Evolutionary conservation across 208 protist genomes (phyloP).

Genomic region (Tetramitus jugosus): DNA sequence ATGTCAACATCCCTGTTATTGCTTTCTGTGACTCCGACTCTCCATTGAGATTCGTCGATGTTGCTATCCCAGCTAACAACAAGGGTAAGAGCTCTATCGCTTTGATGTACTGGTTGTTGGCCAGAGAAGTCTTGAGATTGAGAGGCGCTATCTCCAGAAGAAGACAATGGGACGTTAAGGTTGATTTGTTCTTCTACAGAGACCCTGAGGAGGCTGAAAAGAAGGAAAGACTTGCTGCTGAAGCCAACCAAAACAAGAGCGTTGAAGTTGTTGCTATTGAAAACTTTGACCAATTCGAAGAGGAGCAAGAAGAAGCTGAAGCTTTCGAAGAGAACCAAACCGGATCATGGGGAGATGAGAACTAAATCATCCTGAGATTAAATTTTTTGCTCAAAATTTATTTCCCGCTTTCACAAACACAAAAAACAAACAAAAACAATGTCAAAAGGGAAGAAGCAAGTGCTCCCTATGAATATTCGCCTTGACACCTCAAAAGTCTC

Average conservation of each 20-base stretch:
- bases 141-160: constrained; percentile 77
- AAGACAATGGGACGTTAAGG: constrained; percentile 93
- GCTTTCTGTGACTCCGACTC: constrained; percentile 97
- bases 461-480: too few relatives aligned
- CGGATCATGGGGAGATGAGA: too few relatives aligned
- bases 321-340: too few relatives aligned
- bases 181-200: constrained; percentile 98
- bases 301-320: too few relatives aligned
- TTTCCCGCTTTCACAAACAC: too few relatives aligned
- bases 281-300: too few relatives aligned
- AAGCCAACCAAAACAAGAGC: neutral
- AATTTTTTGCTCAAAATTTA: too few relatives aligned
- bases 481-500: too few relatives aligned
- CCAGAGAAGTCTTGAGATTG: constrained; percentile 93
- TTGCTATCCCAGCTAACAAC: constrained; percentile 98
- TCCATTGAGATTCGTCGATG: constrained; percentile 89
- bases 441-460: too few relatives aligned
- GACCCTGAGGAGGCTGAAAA: neutral
- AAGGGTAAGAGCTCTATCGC: constrained; percentile 80
- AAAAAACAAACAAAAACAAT: too few relatives aligned
- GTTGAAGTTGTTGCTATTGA: too few relatives aligned
- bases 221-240: neutral
- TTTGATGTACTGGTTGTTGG: constrained; percentile 97
- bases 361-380: too few relatives aligned
- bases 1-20: constrained; percentile 98